A percentile compares a stretch with the other conserved stretches of the same genome.
phyloP scores from a whole-genome alignment of 169 alveolate species.

The Plasmodium relictum region DNA sequence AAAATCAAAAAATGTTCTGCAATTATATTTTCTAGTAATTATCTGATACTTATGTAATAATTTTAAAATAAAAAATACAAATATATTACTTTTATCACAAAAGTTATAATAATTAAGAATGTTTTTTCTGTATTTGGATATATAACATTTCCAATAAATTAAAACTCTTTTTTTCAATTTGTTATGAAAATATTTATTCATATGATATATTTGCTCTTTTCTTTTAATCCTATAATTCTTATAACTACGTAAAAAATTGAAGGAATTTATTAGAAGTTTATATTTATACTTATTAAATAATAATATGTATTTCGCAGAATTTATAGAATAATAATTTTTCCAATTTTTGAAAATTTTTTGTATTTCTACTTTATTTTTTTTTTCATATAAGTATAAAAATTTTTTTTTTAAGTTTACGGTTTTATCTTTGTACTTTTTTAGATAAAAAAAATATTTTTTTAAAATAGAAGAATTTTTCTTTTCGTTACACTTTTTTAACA shows the following conservation, averaged over 20 bases:
- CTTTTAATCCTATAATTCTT: slow-evolving; percentile 17
- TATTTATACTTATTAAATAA: slow-evolving; percentile 43
- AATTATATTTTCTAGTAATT: not conserved
- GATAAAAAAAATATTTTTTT: slow-evolving; percentile 20
- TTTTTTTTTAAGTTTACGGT: slow-evolving; percentile 18
- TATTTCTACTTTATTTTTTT: slow-evolving; percentile 20
- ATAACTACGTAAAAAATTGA: slow-evolving; percentile 11
- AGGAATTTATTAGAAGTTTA: slow-evolving; percentile 36
- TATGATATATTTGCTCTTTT: not conserved
- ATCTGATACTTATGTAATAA: not conserved
- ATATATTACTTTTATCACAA: slow-evolving; percentile 17
- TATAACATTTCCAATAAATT: slow-evolving; percentile 11
- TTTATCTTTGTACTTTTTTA: slow-evolving; percentile 39
- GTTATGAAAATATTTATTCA: slow-evolving; percentile 5
- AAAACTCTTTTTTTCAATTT: slow-evolving; percentile 9
- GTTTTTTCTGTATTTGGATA: slow-evolving; percentile 5
- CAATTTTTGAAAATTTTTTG: slow-evolving; percentile 19
- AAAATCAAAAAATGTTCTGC: slow-evolving; percentile 31
- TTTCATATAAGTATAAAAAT: slow-evolving; percentile 36
- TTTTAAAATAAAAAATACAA: slow-evolving; percentile 19
- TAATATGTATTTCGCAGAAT: slow-evolving; percentile 40
- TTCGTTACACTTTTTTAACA: slow-evolving; percentile 10
- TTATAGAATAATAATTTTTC: slow-evolving; percentile 30
- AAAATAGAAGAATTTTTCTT: slow-evolving; percentile 11
- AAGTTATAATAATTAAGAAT: slow-evolving; percentile 35